These are phyloP conservation scores for Jackrogersella multiformis DNA, from an alignment of 495 filamentous ascomycete species.

Conservation along the genomic window DNA sequence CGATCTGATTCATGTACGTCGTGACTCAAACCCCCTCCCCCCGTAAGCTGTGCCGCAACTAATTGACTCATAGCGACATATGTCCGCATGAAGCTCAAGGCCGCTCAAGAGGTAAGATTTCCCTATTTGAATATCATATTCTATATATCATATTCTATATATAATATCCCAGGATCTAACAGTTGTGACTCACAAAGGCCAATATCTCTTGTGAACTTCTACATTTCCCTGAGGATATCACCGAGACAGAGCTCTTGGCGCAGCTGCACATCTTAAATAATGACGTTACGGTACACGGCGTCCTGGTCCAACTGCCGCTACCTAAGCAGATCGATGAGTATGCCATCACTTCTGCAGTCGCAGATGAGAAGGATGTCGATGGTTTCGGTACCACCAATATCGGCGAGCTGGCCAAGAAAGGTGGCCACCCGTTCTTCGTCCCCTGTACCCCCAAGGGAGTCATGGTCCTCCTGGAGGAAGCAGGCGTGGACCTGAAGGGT, in stretches of 20 bases:
- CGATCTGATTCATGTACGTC: conserved; percentile 89
- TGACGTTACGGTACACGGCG: conserved; percentile 86
- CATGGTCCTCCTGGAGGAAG: conserved; percentile 87
- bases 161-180: conserved; percentile 26
- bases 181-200: conserved; percentile 63
- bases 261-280: conserved; percentile 84
- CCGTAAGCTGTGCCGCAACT: conserved; percentile 38
- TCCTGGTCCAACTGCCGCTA: conserved; percentile 91
- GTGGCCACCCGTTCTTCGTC: conserved; percentile 84
- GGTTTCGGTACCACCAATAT: conserved; percentile 95
- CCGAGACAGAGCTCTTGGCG: conserved; percentile 85
- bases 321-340: conserved; percentile 91
- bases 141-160: background rate
- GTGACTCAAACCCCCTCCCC: conserved; percentile 32
- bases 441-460: conserved; percentile 98
- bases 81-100: conserved; percentile 99
- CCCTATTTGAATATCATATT: conserved; percentile 9
- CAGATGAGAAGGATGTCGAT: conserved; percentile 96
- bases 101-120: conserved; percentile 81
- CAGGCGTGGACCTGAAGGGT: conserved; percentile 81
- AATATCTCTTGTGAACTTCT: conserved; percentile 88
- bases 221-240: conserved; percentile 80
- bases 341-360: conserved; percentile 85
- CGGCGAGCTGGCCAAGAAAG: conserved; percentile 93
- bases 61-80: conserved; percentile 75